Evolutionary conservation across 495 filamentous ascomycete species (phyloP), one percentile per base, ranked within the genome.

Genomic region (Aspergillus egyptiacus): DNA sequence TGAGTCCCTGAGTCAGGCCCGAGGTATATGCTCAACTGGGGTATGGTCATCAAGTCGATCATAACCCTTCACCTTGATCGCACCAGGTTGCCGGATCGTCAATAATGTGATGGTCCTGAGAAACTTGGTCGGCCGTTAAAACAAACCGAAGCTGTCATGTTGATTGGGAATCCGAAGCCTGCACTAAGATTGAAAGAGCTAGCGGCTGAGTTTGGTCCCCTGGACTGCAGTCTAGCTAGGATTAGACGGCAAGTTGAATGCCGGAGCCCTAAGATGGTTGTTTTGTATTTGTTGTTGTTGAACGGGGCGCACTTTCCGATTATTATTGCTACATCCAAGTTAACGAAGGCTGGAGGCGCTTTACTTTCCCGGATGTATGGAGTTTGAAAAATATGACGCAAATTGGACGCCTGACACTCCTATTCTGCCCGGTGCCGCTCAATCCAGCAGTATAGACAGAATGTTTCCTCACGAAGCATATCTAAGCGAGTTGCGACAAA

Each of bases 51-150:
- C 22, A 6, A 48, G 25, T 31, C 27, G 24, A 30, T 42, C 38
- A 2, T 35, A 24, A 23, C 22, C 25, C 31, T 43, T 43, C 40
- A 43, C 9, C 27, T 35, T 5, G 24, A 18, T 51, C 38, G 28
- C n/a, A 42, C 13, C 19, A 22, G 25, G 13, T 15, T 7, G 23
- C 17, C 27, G 25, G 40, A 45, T 45, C 48, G 22, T 28, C 48
- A 14, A 33, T n/a, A n/a, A n/a, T n/a, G n/a, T n/a, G n/a, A n/a
- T 14, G 32, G 38, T 38, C 48, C 24, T 51, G 40, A n/a, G n/a
- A 45, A 43, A 40, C 32, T 30, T 51, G 10, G 20, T 34, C 15
- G 36, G 15, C 17, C n/a, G 19, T 19, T n/a, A 2, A 10, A 22
- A 1, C 22, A 20, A 7, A 22, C 2, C 18, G 35, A 8, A 10